Evolutionary conservation across 2,329 filamentous ascomycete genomes (phyloP), one percentile per base, ranked within the genome.

Genomic region (Elsinoe fawcettii): DNA sequence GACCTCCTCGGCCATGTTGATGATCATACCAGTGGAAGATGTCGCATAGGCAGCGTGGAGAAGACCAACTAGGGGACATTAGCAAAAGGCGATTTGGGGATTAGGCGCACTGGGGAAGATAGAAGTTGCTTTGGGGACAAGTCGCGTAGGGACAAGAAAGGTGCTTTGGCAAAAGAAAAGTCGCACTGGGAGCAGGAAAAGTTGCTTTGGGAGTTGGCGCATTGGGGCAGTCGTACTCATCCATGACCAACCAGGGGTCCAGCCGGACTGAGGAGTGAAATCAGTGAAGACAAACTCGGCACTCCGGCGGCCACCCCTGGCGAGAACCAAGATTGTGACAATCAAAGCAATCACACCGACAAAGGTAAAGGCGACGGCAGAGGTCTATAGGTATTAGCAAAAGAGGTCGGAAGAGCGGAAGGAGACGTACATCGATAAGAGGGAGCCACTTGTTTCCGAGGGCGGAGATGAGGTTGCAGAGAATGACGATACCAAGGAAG

Each of bases 21-120:
- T 85, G 59, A 90, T 85, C 86, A 90, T 90, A 71, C 87, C 87
- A 0, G 85, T 88, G 14, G 85, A 86, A 3, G 85, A 88, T 12
- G 85, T 88, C 46, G 84, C 85, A 66, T 89, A 88, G 60, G 82
- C 86, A 51, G 83, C 85, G 64, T 88, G 85, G 18, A 88, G 75
- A 25, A 89, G 77, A 66, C 86, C 86, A 59, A 89, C 82, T 53
- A 53, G n/a, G 18, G 18, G 25, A 67, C 80, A 53, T 53, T 53
- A 53, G 49, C 30, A 53, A 53, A 37, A 23, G 46, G 46, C 30
- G 46, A 3, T 51, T 51, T 34, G 14, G n/a, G 46, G 46, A 32
- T 18, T 11, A 51, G 32, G n/a, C 34, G 32, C 49, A 30, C 44
- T 27, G 22, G 44, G 49, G 32, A 18, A 3, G 20, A 34, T 14